A percentile compares a stretch with the other conserved stretches of the same genome.
These are phyloP conservation scores for Amylostereum areolatum DNA, from an alignment of 1,284 basidiomycete genomes.

Conservation along the genomic window DNA sequence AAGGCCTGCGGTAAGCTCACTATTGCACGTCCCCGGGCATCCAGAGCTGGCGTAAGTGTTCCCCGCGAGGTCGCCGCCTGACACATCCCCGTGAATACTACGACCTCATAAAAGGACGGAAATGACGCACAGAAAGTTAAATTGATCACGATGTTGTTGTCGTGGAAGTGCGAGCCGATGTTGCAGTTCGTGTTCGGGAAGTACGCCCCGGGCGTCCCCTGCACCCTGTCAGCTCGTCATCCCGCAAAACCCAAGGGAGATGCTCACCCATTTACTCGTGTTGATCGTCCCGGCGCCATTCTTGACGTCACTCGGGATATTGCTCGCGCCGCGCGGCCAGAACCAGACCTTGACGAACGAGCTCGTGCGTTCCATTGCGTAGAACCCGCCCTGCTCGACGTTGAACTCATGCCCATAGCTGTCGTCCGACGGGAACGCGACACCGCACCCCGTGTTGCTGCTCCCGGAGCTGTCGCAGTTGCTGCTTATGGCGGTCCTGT, in stretches of 20 bases:
- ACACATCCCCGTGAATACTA: background rate
- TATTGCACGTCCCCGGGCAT: background rate
- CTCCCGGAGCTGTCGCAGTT: constrained; percentile 49
- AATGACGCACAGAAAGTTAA: constrained; percentile 17
- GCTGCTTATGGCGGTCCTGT: constrained; percentile 30
- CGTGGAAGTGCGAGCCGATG: constrained; percentile 31
- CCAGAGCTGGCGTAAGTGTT: background rate
- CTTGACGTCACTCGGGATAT: constrained; percentile 34
- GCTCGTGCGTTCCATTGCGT: constrained; percentile 41
- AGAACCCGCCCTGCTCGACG: constrained; percentile 53
- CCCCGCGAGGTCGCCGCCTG: background rate
- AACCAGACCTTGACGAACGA: constrained; percentile 45
- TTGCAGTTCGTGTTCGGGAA: constrained; percentile 40
- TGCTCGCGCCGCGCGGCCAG: constrained; percentile 35
- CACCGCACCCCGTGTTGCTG: constrained; percentile 60
- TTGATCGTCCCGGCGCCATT: constrained; percentile 29
- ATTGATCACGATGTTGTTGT: constrained; percentile 44
- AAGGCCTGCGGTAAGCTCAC: background rate
- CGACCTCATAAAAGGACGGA: background rate
- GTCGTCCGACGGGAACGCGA: constrained; percentile 35
- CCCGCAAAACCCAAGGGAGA: background rate
- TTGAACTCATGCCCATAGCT: constrained; percentile 60
- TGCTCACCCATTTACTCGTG: constrained; percentile 38
- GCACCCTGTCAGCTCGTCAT: background rate
- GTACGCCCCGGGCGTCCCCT: constrained; percentile 35